Conservation (phyloP, 208 protist species). For the Trypanosoma rangeli region DNA sequence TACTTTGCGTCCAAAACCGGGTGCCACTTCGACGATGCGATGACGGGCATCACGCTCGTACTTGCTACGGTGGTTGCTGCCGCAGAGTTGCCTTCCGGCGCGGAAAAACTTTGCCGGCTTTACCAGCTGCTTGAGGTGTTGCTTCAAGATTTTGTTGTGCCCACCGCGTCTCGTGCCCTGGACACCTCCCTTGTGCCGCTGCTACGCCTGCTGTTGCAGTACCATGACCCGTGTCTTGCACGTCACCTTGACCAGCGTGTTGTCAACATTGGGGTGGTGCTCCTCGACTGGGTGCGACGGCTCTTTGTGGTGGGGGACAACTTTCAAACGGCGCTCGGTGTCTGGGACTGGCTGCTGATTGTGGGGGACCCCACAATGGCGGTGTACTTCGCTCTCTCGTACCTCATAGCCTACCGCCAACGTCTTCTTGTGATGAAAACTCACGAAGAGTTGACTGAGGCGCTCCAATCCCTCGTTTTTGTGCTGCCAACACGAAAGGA, state of each 20-base stretch:
- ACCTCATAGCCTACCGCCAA: constrained; percentile 60
- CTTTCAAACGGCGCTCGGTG: constrained; percentile 30
- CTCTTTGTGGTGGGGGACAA: constrained; percentile 46
- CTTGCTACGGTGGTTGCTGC: constrained; percentile 38
- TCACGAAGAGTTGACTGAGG: constrained; percentile 33
- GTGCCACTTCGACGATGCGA: constrained; percentile 45
- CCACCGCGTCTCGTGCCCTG: constrained; percentile 45
- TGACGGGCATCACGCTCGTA: constrained; percentile 40
- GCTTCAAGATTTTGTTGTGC: constrained; percentile 43
- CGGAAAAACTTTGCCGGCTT: constrained; percentile 22
- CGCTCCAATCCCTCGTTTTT: constrained; percentile 35
- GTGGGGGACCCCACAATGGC: constrained; percentile 65
- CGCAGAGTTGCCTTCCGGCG: constrained; percentile 13
- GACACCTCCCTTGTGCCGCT: constrained; percentile 33
- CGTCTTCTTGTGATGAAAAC: constrained; percentile 38
- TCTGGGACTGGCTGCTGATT: constrained; percentile 83
- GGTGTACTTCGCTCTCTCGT: constrained; percentile 70
- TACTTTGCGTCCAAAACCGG: constrained; percentile 38
- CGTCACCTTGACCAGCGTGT: constrained; percentile 79
- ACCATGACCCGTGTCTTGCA: constrained; percentile 82
- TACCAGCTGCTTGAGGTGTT: constrained; percentile 34
- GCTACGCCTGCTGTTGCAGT: constrained; percentile 90
- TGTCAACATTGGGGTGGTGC: constrained; percentile 51
- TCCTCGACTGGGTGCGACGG: constrained; percentile 57
- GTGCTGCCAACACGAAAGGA: constrained; percentile 36